phyloP scores from a whole-genome alignment of 148 eudicot genomes.

The Amaranthus cruentus region DNA sequence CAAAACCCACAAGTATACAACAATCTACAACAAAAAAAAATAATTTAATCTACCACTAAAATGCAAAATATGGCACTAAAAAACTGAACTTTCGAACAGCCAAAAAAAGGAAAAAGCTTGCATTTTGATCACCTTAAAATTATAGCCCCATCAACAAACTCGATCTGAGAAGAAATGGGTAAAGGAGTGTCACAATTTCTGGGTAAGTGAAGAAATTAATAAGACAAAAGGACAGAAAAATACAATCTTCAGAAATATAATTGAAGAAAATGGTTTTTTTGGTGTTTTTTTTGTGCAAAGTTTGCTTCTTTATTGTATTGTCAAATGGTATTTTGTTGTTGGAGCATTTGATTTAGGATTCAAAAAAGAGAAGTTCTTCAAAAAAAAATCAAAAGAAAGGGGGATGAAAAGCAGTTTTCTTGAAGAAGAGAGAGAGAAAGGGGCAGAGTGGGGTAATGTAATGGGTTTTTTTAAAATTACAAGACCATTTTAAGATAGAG shows the following conservation, averaged over 20 bases:
- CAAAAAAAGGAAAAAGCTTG: not conserved
- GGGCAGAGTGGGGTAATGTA: too few relatives aligned
- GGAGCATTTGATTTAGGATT: not conserved
- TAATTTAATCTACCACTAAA: too few relatives aligned
- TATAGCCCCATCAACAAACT: conserved; percentile 19
- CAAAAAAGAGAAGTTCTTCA: not conserved
- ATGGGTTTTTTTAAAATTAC: too few relatives aligned
- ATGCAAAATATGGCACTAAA: too few relatives aligned
- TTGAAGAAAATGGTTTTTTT: not conserved
- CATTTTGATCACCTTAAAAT: conserved; percentile 20
- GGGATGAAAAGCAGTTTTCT: not conserved
- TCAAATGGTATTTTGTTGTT: not conserved
- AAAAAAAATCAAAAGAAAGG: not conserved
- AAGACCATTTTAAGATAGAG: not conserved
- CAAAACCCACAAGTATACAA: too few relatives aligned
- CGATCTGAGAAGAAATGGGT: not conserved
- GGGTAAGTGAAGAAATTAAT: too few relatives aligned
- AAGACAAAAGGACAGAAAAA: too few relatives aligned
- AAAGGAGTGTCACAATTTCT: too few relatives aligned
- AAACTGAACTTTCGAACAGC: too few relatives aligned
- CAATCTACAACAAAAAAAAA: too few relatives aligned
- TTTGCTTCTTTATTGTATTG: not conserved
- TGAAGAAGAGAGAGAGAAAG: too few relatives aligned
- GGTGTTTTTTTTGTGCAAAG: conserved; percentile 3
- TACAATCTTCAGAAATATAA: conserved; percentile 12